Evolutionary conservation across 1,139 yeast genomes (phyloP).

Genomic region (Hyphopichia pseudoburtonii): DNA sequence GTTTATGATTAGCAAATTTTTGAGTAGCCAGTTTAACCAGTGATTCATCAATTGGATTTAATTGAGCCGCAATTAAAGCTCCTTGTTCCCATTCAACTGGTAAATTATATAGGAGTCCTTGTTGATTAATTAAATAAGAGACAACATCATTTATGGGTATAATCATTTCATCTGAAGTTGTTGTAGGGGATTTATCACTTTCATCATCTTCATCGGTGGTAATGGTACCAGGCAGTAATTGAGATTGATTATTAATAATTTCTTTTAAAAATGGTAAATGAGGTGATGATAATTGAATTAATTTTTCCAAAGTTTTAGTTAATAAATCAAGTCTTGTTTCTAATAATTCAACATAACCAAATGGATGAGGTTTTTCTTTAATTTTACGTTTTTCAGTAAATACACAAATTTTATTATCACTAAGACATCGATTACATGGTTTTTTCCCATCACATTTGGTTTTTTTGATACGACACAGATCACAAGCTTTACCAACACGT

Average conservation of each 20-base stretch:
- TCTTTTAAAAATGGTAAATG: slow-evolving; percentile 33
- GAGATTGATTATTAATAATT: slow-evolving; percentile 9
- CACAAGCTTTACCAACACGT: slow-evolving; percentile 81
- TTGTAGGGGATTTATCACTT: neutral
- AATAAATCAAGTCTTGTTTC: slow-evolving; percentile 67
- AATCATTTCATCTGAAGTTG: slow-evolving; percentile 13
- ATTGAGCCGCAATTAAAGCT: slow-evolving; percentile 40
- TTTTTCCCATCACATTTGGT: slow-evolving; percentile 77
- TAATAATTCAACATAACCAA: slow-evolving; percentile 67
- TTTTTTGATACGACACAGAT: slow-evolving; percentile 72
- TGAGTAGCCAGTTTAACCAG: slow-evolving; percentile 25
- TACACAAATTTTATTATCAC: slow-evolving; percentile 73
- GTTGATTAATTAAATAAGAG: slow-evolving; percentile 37
- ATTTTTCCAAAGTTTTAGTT: slow-evolving; percentile 52
- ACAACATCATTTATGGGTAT: slow-evolving; percentile 55
- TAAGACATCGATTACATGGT: slow-evolving; percentile 69
- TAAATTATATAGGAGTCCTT: slow-evolving; percentile 34
- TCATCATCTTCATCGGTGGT: slow-evolving; percentile 5
- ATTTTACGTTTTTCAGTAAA: slow-evolving; percentile 67
- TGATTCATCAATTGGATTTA: slow-evolving; percentile 14
- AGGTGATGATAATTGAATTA: slow-evolving; percentile 36
- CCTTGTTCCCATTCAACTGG: slow-evolving; percentile 51
- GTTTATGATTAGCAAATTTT: slow-evolving; percentile 35
- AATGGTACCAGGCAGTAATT: slow-evolving; percentile 1
- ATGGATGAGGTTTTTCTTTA: slow-evolving; percentile 61